Evolutionary conservation across 768 basidiomycete genomes (phyloP), one percentile per base, ranked within the genome.

Genomic region (Pholiota conissans): DNA sequence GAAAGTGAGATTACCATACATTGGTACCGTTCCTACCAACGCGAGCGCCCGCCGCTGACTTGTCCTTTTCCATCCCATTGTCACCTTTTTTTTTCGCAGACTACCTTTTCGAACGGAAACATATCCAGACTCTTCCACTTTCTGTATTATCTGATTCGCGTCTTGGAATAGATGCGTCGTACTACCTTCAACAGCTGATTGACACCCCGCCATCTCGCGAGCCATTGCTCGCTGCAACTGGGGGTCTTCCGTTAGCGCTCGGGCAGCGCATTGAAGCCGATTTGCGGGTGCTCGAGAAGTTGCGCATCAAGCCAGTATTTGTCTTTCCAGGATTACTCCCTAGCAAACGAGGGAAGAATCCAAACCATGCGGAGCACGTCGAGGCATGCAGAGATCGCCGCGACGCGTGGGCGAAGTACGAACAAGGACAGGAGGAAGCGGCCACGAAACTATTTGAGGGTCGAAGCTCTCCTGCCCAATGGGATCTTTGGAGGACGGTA

Each of bases 231-330:
- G 91, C 95, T 0, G 95, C 96, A 0, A 96, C 95, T 1, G 97
- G 97, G 18, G 97, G 97, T 35, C 83, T 95, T 16, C 97, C 96
- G 1, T 82, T 98, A 56, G 89, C 93, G 47, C 82, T 99, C 55
- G 89, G 87, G 22, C 80, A 83, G 64, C 89, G 92, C 61, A 93
- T 99, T 71, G 95, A 98, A 75, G 80, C 86, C 35, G 95, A 99
- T 79, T 80, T 98, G 46, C 90, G 95, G 48, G 78, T 84, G 13
- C 87, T 98, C 68, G 95, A 97, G 80, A 89, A 88, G 74, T 79
- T 91, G 30, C 87, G 84, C 63, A 98, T 99, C 80, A 97, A 96
- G 70, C 97, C 97, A 20, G 93, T 99, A n/a, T 96, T 99, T 66
- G 93, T 99, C 50, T 98, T 98, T 73, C 86, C 92, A 14, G 97